These are phyloP conservation scores for Solanum boliviense DNA, from an alignment of 257 asterid species.

Conservation along the genomic window DNA sequence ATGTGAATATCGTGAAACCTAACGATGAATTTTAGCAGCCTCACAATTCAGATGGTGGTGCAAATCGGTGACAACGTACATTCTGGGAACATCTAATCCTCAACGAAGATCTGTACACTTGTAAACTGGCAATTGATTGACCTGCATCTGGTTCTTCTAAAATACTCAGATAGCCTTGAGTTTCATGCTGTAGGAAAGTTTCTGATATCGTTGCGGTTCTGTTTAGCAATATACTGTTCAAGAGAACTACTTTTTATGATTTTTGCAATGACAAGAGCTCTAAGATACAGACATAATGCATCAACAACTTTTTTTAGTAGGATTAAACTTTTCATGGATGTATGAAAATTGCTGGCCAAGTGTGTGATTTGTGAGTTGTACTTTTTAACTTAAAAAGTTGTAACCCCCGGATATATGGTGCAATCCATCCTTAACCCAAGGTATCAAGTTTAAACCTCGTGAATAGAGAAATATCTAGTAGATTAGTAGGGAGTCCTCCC, in stretches of 20 bases:
- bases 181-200: neutral
- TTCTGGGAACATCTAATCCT: neutral
- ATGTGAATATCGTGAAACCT: conserved; percentile 44
- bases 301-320: neutral
- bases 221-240: neutral
- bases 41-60: conserved; percentile 39
- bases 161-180: neutral
- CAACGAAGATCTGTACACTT: neutral
- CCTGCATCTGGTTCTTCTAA: neutral
- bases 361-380: neutral
- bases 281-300: neutral
- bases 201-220: neutral
- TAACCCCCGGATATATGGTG: neutral
- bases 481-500: too few relatives aligned
- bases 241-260: neutral
- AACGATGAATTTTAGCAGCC: conserved; percentile 44
- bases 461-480: neutral
- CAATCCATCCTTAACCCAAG: neutral
- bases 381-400: neutral
- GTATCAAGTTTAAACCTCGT: neutral
- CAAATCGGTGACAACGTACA: conserved; percentile 20
- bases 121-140: neutral
- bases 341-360: neutral
- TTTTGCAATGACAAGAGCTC: neutral
- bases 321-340: neutral